phyloP scores from a whole-genome alignment of 2,329 filamentous ascomycete genomes.

The Stachybotrys elegans region DNA sequence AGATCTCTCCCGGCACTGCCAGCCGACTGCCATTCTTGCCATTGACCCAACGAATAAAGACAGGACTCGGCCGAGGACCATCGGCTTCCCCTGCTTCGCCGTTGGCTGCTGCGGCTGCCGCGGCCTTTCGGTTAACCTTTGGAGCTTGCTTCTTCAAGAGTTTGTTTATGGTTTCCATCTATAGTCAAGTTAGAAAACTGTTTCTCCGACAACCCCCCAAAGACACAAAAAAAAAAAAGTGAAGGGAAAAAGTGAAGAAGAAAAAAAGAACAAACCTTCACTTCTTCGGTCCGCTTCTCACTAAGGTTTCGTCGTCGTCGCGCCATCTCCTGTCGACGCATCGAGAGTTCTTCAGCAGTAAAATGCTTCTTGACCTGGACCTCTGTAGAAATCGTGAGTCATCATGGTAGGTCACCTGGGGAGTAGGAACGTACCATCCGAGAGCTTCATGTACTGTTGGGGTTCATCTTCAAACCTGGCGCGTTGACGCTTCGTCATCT shows the following conservation, averaged over 20 bases:
- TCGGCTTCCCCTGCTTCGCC: conserved; percentile 45
- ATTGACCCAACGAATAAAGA: conserved; percentile 68
- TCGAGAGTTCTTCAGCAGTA: conserved; percentile 56
- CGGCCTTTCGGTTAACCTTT: conserved; percentile 58
- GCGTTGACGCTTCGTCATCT: conserved; percentile 57
- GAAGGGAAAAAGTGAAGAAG: no score
- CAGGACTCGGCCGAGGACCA: conserved; percentile 46
- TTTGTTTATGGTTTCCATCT: conserved; percentile 92
- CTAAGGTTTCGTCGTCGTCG: conserved; percentile 57
- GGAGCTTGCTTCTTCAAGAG: conserved; percentile 81
- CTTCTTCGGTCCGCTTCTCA: conserved; percentile 60
- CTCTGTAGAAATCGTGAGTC: conserved; percentile 34
- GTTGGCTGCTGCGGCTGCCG: conserved; percentile 32
- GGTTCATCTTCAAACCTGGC: conserved; percentile 53
- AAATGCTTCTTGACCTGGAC: conserved; percentile 60
- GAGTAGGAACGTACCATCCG: conserved; percentile 43
- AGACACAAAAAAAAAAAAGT: no score
- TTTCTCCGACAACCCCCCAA: no score
- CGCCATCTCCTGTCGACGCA: conserved; percentile 59
- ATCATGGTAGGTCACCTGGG: conserved; percentile 6
- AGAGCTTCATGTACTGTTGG: conserved; percentile 54
- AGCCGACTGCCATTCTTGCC: conserved; percentile 59
- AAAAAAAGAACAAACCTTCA: no score
- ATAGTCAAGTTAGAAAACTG: no score
- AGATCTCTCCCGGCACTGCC: conserved; percentile 63